Evolutionary conservation across 1,139 yeast genomes (phyloP).

Genomic region (Saccharomyces hybrid): DNA sequence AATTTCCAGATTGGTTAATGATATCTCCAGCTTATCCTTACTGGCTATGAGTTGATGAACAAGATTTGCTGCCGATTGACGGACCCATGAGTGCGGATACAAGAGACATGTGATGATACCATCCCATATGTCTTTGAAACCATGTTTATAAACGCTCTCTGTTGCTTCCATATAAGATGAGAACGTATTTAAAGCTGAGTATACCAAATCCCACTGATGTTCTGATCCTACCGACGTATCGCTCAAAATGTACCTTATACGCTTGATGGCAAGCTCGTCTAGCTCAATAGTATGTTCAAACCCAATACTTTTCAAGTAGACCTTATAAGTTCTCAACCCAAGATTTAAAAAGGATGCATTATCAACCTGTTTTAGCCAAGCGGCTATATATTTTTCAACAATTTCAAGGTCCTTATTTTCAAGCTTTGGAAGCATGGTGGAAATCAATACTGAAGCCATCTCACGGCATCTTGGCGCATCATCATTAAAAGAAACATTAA

Average conservation of each 20-base stretch:
- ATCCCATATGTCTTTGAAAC: slow-evolving; percentile 41
- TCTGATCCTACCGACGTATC: slow-evolving; percentile 33
- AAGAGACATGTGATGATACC: slow-evolving; percentile 49
- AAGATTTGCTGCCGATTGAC: slow-evolving; percentile 61
- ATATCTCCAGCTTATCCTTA: slow-evolving; percentile 32
- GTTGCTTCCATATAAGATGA: slow-evolving; percentile 22
- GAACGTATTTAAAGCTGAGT: slow-evolving; percentile 55
- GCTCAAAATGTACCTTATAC: slow-evolving; percentile 37
- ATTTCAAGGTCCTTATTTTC: slow-evolving; percentile 37
- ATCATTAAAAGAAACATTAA: slow-evolving; percentile 73
- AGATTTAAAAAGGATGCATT: slow-evolving; percentile 59
- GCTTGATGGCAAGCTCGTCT: slow-evolving; percentile 37
- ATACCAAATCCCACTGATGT: slow-evolving; percentile 67
- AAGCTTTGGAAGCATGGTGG: slow-evolving; percentile 48
- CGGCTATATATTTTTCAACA: slow-evolving; percentile 51
- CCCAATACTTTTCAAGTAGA: slow-evolving; percentile 51
- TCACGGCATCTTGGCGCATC: slow-evolving; percentile 78
- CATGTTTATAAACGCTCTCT: slow-evolving; percentile 35
- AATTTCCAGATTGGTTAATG: slow-evolving; percentile 35
- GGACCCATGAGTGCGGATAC: slow-evolving; percentile 90
- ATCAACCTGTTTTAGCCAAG: slow-evolving; percentile 61
- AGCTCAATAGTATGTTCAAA: slow-evolving; percentile 35
- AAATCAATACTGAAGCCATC: slow-evolving; percentile 63
- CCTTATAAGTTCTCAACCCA: slow-evolving; percentile 67
- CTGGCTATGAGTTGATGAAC: slow-evolving; percentile 45